Evolutionary conservation across 148 eudicot species (phyloP), one percentile per base, ranked within the genome.

Genomic region (Talinum fruticosum): DNA sequence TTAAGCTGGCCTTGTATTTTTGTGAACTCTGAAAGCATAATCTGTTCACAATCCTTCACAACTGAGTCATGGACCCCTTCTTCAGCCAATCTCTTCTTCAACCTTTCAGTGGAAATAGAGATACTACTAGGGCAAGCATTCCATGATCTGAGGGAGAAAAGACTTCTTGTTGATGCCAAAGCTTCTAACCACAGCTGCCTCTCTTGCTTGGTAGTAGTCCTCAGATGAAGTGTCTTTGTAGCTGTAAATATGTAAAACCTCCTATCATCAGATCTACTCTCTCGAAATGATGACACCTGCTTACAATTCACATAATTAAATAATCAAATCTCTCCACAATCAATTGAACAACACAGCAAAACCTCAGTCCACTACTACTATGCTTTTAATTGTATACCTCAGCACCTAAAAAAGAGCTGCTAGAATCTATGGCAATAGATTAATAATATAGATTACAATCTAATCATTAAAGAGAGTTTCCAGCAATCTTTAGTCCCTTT

Each of bases 171-270:
- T 54, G 94, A 88, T 51, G 81, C 87, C 83, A 93, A 88, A 79
- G 97, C 97, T 83, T 89, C 87, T 71, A 94, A 80, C 98, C 98
- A 94, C 53, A 90, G 85, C 75, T 68, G 89, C 77, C 93, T 88
- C 66, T 91, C 93, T 75, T 74, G 86, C 78, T 84, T 86, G 28
- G 88, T 84, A 72, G 86, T 79, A 28, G 90, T 86, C 84, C 94
- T 84, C 53, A 94, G 82, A 83, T 94, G 98, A 84, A 94, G 98
- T 21, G 98, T 91, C 87, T 94, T 94, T 64, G 98, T 91, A 38
- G 94, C 91, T 77, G 98, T 94, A 80, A 94, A 91, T 84, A 94
- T 88, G 85, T 94, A 94, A 76, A 94, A 91, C 68, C 92, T 83
- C 83, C 84, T 85, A 47, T 88, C 88, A 24, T 94, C 98, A n/a